Percentiles rank a stretch among this genome's conserved stretches.
Evolutionary conservation across 164 flowering plant species (phyloP).

Genomic region (Magnolia sinica): DNA sequence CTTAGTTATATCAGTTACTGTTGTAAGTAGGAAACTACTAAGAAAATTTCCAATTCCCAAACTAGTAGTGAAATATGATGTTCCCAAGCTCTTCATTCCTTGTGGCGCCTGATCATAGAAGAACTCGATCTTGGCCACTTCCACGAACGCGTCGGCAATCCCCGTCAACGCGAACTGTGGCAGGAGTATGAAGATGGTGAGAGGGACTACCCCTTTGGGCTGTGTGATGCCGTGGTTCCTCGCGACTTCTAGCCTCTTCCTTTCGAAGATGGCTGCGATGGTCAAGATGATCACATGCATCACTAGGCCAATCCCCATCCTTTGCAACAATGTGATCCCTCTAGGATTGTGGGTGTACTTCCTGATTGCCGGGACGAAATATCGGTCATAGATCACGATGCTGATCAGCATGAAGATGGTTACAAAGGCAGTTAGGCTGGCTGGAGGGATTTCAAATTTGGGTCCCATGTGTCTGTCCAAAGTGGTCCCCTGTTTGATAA

Average conservation of each 20-base stretch:
- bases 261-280: conserved; percentile 41
- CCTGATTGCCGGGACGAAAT: conserved; percentile 35
- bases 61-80: conserved; percentile 50
- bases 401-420: conserved; percentile 51
- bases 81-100: conserved; percentile 64
- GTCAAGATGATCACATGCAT: conserved; percentile 48
- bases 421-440: conserved; percentile 36
- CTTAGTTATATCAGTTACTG: conserved; percentile 38
- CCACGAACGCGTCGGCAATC: conserved; percentile 50
- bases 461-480: conserved; percentile 38
- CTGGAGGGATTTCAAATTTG: conserved; percentile 48
- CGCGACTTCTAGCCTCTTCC: conserved; percentile 40
- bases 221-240: conserved; percentile 22
- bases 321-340: conserved; percentile 62
- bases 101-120: conserved; percentile 72
- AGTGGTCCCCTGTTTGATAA: conserved; percentile 56
- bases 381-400: conserved; percentile 50
- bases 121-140: conserved; percentile 57
- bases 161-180: conserved; percentile 60
- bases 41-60: conserved; percentile 54
- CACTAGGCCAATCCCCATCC: conserved; percentile 58
- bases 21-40: conserved; percentile 42
- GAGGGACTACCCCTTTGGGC: conserved; percentile 29
- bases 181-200: conserved; percentile 45
- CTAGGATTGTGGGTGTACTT: conserved; percentile 54